These are phyloP conservation scores for Xylariaceae sp. DNA, from an alignment of 2,329 filamentous ascomycete species.

Conservation along the genomic window DNA sequence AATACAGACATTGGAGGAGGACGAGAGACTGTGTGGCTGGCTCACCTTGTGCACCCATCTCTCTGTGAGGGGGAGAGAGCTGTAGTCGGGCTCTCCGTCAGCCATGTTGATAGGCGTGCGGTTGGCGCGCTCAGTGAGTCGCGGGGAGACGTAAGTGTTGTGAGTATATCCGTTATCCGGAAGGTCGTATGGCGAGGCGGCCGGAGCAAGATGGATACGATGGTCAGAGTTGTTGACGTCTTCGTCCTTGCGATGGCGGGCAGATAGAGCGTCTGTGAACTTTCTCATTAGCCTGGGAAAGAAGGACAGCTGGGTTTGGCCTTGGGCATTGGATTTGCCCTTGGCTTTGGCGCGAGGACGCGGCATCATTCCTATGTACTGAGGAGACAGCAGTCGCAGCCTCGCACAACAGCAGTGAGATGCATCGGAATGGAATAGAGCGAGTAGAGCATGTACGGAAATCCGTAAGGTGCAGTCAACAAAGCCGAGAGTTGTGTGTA, in stretches of 20 bases:
- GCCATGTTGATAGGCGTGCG: constrained; percentile 56
- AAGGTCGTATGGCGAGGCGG: background rate
- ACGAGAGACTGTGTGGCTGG: background rate
- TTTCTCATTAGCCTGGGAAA: constrained; percentile 23
- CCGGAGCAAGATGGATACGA: constrained; percentile 1
- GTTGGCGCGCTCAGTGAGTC: background rate
- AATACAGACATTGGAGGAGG: background rate
- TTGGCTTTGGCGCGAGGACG: constrained; percentile 10
- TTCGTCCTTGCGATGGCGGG: constrained; percentile 15
- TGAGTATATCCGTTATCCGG: background rate
- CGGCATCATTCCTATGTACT: constrained; percentile 15
- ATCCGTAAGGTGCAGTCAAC: too few relatives aligned
- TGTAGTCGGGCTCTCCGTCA: constrained; percentile 80
- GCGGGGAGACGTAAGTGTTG: background rate
- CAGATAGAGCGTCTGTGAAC: constrained; percentile 17
- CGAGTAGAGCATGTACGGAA: too few relatives aligned
- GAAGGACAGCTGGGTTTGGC: background rate
- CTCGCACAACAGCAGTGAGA: too few relatives aligned
- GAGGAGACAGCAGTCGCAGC: too few relatives aligned
- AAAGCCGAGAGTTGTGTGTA: too few relatives aligned
- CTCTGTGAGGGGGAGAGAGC: constrained; percentile 72
- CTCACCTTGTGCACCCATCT: constrained; percentile 78
- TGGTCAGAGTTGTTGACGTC: constrained; percentile 1
- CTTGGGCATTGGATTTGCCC: too few relatives aligned
- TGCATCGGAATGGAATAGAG: too few relatives aligned